Base-by-base conservation (phyloP, 2,329 filamentous ascomycete genomes). In the Penicillium sp. region DNA sequence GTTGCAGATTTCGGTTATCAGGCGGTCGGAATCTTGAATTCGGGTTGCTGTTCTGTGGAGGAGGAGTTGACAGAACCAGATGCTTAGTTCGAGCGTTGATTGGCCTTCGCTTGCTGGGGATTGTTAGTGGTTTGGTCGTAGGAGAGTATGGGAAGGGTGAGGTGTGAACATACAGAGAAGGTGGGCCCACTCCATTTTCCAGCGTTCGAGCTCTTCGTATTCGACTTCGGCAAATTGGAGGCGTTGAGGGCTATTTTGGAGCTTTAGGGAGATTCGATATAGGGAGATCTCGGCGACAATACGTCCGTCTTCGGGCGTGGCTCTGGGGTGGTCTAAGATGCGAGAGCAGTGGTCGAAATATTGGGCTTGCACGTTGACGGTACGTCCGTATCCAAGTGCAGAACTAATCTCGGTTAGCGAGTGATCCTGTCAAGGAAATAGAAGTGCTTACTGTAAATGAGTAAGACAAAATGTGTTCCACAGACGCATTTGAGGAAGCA, bases 1-100 rank as follows among this genome's bases (percentile, higher is more conserved):
- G 43, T 66, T 66, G 59, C 70, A 61, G 21, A 72, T 67, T 50
- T 72, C 70, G 4, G 68, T 54, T 3, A 64, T 27, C 3, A 72
- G 66, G 25, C 60, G 61, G 35, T 72, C 68, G 7, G 62, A 61
- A 9, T 71, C 66, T 52, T 67, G 68, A 31, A 68, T 57, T 27
- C 66, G 61, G 42, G 69, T 57, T 8, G 70, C 67, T 5, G 70
- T 72, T 21, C 71, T 62, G 55, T 73, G 63, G 3, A 74, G 68
- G 23, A 74, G 68, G n/a, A 73, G 66, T 50, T 74, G 69, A 50
- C 70, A 72, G 59, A 72, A 74, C 69, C 68, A 71, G 47, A 72
- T 60, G 55, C 68, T 70, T n/a, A 73, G 64, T 31, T 72, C 68
- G 35, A 73, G 59, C 14, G 69, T 69, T n/a, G 68, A 72, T 31